Evolutionary conservation across 768 basidiomycete species (phyloP).

Genomic region (Tricholoma furcatifolium): DNA sequence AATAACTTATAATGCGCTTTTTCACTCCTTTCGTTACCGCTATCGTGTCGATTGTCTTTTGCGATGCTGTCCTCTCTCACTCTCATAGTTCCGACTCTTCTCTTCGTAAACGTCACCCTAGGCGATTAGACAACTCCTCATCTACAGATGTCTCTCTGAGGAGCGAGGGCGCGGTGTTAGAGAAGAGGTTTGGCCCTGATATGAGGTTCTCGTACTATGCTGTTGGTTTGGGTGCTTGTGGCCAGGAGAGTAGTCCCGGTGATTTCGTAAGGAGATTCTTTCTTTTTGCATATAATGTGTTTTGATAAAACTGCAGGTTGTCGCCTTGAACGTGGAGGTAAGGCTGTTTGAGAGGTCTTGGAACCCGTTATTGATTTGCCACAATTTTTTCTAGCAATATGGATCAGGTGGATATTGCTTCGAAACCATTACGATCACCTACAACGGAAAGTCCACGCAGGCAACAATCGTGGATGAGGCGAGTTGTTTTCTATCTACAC

Average conservation of each 20-base stretch:
- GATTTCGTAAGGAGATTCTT: slow-evolving; percentile 39
- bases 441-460: slow-evolving; percentile 43
- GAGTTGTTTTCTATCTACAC: slow-evolving; percentile 5
- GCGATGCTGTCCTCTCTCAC: slow-evolving; percentile 8
- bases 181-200: slow-evolving; percentile 25
- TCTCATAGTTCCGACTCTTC: slow-evolving; percentile 9
- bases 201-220: slow-evolving; percentile 31
- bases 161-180: slow-evolving; percentile 13
- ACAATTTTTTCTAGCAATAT: slow-evolving; percentile 17
- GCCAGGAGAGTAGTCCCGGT: slow-evolving; percentile 28
- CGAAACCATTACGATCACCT: slow-evolving; percentile 51
- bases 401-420: slow-evolving; percentile 38
- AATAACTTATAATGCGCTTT: slow-evolving; percentile 17
- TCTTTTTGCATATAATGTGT: neutral
- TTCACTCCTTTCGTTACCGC: slow-evolving; percentile 12
- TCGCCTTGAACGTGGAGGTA: slow-evolving; percentile 26
- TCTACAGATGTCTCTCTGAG: slow-evolving; percentile 1
- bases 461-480: slow-evolving; percentile 51
- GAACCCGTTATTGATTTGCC: neutral
- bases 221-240: slow-evolving; percentile 48
- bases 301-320: slow-evolving; percentile 38
- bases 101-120: slow-evolving; percentile 11
- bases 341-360: neutral
- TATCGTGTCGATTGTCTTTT: slow-evolving; percentile 15
- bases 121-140: neutral